Conservation (phyloP, 768 basidiomycete species). For the Naganishia onofrii region DNA sequence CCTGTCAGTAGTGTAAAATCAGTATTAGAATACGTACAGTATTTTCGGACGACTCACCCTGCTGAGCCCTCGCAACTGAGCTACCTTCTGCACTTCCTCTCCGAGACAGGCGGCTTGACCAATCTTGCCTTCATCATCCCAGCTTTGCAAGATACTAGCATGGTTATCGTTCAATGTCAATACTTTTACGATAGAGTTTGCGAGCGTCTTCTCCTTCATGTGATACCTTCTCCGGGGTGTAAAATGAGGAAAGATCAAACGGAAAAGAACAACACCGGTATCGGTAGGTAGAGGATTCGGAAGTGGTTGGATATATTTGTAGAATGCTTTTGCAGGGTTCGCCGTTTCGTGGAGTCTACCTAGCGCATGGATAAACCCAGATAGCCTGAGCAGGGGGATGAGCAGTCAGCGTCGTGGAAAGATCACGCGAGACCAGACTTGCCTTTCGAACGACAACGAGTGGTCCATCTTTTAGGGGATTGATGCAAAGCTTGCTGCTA, state of each 20-base stretch:
- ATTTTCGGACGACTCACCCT: neutral
- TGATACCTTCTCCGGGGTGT: conserved; percentile 69
- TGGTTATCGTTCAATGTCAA: conserved; percentile 54
- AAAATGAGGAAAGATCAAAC: conserved; percentile 80
- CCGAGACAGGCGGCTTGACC: conserved; percentile 66
- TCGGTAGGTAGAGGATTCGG: conserved; percentile 57
- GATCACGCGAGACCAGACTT: neutral
- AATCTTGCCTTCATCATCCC: conserved; percentile 46
- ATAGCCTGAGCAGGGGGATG: neutral
- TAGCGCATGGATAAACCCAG: conserved; percentile 9
- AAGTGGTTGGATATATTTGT: conserved; percentile 42
- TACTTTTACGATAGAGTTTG: conserved; percentile 58
- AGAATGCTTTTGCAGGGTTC: conserved; percentile 36
- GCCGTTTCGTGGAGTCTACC: neutral
- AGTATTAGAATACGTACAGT: neutral
- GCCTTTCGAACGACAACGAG: conserved; percentile 16
- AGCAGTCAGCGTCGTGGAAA: neutral
- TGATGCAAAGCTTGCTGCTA: neutral
- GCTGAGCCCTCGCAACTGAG: conserved; percentile 50
- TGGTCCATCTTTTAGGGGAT: conserved; percentile 1
- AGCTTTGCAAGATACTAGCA: conserved; percentile 39
- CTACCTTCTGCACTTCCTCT: conserved; percentile 59
- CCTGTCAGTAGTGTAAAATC: neutral
- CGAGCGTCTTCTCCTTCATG: conserved; percentile 67
- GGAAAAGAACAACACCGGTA: conserved; percentile 64